Evolutionary conservation across 2,329 filamentous ascomycete species (phyloP), one percentile per base, ranked within the genome.

Genomic region (Drechslerella dactyloides): DNA sequence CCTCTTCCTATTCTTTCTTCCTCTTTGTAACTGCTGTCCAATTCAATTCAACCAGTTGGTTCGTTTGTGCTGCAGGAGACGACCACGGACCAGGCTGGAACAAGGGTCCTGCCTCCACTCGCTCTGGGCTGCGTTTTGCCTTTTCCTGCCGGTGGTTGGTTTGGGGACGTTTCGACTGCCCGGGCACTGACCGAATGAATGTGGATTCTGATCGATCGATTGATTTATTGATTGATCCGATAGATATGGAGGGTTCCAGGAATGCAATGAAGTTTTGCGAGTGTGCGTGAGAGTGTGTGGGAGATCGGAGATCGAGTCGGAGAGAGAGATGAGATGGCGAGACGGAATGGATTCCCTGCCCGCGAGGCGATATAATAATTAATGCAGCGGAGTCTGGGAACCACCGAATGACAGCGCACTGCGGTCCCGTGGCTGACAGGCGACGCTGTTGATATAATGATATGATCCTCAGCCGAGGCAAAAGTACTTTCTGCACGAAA

Each of bases 31-130:
- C n/a, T n/a, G n/a, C n/a, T n/a, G n/a, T n/a, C n/a, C n/a, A n/a
- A 33, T 8, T 33, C 27, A 8, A 33, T 33, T 33, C 27, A 3
- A 4, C 27, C 27, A 33, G 27, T 33, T 33, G 27, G 37, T 15
- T 42, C 11, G 37, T 42, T 42, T 42, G 37, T 37, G 52, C 52
- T 55, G 52, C 52, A 55, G 52, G 52, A 55, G 52, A 37, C 10
- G 24, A 55, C 52, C 27, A 40, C 27, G 27, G 30, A 55, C 52
- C 52, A 55, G 30, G 52, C 54, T 42, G 54, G 54, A 27, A 57
- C 17, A 57, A 55, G 30, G 52, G 52, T 40, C 37, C 37, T 42
- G 11, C 37, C 37, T 42, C 37, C 37, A 42, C 37, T 42, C 37
- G 37, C 13, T 15, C 37, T 4, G 13, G n/a, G 37, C 37, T 42